Conservation (phyloP, 2,329 filamentous ascomycete genomes). For the Whalleya microplaca region DNA sequence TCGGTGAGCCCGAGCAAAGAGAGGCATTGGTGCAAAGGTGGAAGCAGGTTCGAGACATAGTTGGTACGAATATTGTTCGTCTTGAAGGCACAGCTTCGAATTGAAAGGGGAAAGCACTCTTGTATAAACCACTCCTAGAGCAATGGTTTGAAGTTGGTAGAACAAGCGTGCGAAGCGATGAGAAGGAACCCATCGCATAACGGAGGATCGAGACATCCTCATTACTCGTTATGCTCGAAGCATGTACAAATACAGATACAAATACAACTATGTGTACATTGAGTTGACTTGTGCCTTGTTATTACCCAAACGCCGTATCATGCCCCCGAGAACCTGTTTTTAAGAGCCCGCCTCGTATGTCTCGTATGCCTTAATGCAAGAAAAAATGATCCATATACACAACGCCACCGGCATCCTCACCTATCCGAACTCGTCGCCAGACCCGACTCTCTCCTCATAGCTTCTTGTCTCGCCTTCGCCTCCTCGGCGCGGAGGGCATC, state of each 20-base stretch:
- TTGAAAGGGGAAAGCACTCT: background rate
- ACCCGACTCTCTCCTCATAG: constrained; percentile 44
- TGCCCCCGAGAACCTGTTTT: constrained; percentile 4
- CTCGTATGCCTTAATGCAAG: constrained; percentile 16
- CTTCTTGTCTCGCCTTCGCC: constrained; percentile 44
- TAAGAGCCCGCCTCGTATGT: constrained; percentile 7
- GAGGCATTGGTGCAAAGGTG: constrained; percentile 45
- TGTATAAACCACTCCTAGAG: constrained; percentile 1
- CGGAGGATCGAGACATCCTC: background rate
- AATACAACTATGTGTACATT: constrained; percentile 8
- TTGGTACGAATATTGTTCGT: constrained; percentile 42
- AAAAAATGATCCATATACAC: background rate
- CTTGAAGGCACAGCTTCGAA: constrained; percentile 20
- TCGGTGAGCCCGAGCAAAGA: constrained; percentile 41
- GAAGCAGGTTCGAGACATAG: constrained; percentile 46
- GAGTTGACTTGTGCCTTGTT: constrained; percentile 7
- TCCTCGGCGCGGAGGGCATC: constrained; percentile 42
- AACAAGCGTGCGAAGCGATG: background rate
- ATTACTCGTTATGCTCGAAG: constrained; percentile 13
- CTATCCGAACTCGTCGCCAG: constrained; percentile 17
- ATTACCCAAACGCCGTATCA: constrained; percentile 18
- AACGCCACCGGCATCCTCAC: background rate
- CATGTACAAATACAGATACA: constrained; percentile 4
- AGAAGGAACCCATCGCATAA: background rate
- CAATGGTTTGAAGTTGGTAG: background rate